Conservation (phyloP, 352 stramenopile species). For the Globisporangium middletonii region DNA sequence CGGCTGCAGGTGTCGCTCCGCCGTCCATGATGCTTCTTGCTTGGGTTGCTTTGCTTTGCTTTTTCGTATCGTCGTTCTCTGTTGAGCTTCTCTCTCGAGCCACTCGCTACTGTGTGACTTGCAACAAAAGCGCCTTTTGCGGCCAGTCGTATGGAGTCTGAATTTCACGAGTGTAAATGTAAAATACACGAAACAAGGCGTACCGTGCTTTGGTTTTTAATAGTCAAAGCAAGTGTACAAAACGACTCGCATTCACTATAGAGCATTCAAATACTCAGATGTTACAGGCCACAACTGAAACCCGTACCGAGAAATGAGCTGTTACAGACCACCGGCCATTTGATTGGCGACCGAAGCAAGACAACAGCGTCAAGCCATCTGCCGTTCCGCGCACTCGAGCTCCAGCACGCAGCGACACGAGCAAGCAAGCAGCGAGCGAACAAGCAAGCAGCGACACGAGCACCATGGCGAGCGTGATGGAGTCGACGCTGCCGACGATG, state of each 20-base stretch:
- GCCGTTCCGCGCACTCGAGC: not conserved
- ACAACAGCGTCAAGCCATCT: not conserved
- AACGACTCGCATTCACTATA: no score
- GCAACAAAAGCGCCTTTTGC: no score
- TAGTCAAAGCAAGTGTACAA: no score
- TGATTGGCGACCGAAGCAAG: not conserved
- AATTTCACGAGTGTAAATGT: no score
- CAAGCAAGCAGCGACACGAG: conserved; percentile 1
- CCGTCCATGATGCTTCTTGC: conserved; percentile 52
- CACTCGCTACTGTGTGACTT: no score
- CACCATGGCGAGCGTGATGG: conserved; percentile 50
- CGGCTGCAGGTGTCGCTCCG: conserved; percentile 66
- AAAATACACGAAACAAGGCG: no score
- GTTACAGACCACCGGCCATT: not conserved
- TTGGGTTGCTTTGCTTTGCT: not conserved
- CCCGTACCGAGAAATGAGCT: no score
- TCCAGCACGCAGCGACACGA: not conserved
- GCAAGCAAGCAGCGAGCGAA: not conserved
- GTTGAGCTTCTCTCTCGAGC: no score
- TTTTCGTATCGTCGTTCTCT: not conserved
- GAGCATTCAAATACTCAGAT: no score
- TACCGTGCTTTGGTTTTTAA: no score
- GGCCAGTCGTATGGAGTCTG: no score
- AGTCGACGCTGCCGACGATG: conserved; percentile 72
- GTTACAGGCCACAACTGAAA: no score